These are phyloP conservation scores for Aureobasidium sp. DNA, from an alignment of 2,329 filamentous ascomycete genomes.

Conservation along the genomic window DNA sequence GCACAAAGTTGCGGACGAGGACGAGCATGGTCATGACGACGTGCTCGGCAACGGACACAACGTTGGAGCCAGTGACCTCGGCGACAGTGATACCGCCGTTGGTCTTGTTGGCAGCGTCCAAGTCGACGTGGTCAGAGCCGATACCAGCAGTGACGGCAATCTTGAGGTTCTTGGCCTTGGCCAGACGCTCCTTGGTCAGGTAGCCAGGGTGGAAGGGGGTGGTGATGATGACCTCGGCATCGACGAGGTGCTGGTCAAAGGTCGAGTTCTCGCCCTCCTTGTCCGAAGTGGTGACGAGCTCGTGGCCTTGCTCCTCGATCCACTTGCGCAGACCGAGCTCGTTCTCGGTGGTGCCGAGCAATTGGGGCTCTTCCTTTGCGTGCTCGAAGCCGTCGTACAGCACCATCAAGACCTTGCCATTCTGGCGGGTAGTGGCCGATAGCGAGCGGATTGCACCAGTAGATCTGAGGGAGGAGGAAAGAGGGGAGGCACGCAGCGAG, in stretches of 20 bases:
- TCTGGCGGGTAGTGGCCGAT: slow-evolving; percentile 57
- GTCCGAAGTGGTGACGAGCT: slow-evolving; percentile 91
- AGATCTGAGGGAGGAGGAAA: slow-evolving; percentile 35
- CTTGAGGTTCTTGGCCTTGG: slow-evolving; percentile 98
- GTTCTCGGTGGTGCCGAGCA: slow-evolving; percentile 95
- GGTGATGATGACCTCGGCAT: slow-evolving; percentile 98
- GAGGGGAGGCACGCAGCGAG: slow-evolving; percentile 40
- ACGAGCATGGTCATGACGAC: slow-evolving; percentile 98
- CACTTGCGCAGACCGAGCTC: slow-evolving; percentile 96
- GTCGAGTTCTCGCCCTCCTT: slow-evolving; percentile 91
- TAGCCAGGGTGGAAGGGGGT: slow-evolving; percentile 99
- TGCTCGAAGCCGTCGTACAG: slow-evolving; percentile 87
- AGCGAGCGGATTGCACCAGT: slow-evolving; percentile 53
- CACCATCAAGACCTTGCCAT: slow-evolving; percentile 94
- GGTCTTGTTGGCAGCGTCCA: slow-evolving; percentile 94
- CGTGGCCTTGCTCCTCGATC: slow-evolving; percentile 96
- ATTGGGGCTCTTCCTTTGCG: slow-evolving; percentile 77
- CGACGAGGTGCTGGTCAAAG: slow-evolving; percentile 92
- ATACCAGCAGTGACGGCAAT: slow-evolving; percentile 95
- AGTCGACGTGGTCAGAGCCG: slow-evolving; percentile 95
- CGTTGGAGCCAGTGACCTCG: slow-evolving; percentile 96
- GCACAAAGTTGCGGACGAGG: slow-evolving; percentile 96
- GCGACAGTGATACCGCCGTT: slow-evolving; percentile 96
- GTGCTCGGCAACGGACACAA: slow-evolving; percentile 97
- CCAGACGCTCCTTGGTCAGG: slow-evolving; percentile 90